A percentile compares a stretch with the other conserved stretches of the same genome.
Evolutionary conservation across 371 early-diverging fungal species (phyloP).

Genomic region (Fennellomyces sp.): DNA sequence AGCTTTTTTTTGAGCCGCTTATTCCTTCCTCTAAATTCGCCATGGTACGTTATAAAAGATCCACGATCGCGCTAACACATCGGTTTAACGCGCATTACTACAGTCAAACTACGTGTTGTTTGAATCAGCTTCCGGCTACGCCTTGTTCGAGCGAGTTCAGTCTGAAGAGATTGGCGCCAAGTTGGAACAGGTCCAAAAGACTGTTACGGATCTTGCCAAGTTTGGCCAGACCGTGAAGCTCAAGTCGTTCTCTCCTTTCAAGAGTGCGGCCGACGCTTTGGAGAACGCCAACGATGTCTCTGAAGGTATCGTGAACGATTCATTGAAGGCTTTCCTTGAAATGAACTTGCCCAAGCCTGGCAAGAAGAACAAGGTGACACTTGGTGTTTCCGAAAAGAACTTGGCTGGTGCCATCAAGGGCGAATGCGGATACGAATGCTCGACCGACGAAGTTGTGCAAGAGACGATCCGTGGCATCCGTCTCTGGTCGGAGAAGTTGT

Average conservation of each 20-base stretch:
- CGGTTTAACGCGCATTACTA: no score
- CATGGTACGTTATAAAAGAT: no score
- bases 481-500: conserved; percentile 86
- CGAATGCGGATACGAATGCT: conserved; percentile 78
- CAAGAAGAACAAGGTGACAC: conserved; percentile 70
- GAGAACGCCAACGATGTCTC: conserved; percentile 97
- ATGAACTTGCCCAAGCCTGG: conserved; percentile 87
- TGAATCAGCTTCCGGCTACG: conserved; percentile 97
- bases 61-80: no score
- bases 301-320: conserved; percentile 89
- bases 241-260: conserved; percentile 95
- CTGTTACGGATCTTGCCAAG: conserved; percentile 84
- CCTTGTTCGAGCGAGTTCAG: conserved; percentile 93
- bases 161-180: conserved; percentile 96
- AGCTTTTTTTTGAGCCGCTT: no score
- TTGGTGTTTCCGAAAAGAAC: conserved; percentile 95
- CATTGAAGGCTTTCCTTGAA: conserved; percentile 92
- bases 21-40: no score
- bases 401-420: conserved; percentile 90
- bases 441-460: conserved; percentile 77
- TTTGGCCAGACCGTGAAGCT: conserved; percentile 92
- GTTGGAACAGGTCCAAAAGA: conserved; percentile 85
- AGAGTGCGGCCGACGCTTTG: conserved; percentile 95
- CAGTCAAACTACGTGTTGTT: conserved; percentile 79
- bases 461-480: conserved; percentile 95